phyloP scores from a whole-genome alignment of 345 rosid species.

The Cardamine resedifolia region DNA sequence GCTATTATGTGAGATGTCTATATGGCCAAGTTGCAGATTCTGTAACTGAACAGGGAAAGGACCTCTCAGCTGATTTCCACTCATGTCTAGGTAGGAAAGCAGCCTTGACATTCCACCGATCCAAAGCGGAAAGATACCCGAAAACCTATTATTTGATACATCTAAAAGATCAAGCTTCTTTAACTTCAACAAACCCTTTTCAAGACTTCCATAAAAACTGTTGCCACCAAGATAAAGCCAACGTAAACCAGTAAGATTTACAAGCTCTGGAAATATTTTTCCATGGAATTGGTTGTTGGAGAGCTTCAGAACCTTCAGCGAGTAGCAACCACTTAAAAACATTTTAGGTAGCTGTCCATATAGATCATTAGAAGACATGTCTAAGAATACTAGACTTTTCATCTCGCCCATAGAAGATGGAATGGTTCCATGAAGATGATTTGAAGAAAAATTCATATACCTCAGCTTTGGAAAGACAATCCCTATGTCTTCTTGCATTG shows the following conservation, averaged over 20 bases:
- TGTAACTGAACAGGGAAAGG: conserved; percentile 55
- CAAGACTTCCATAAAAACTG: conserved; percentile 18
- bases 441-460: conserved; percentile 18
- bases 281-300: conserved; percentile 22
- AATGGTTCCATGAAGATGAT: conserved; percentile 22
- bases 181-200: conserved; percentile 5
- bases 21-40: conserved; percentile 50
- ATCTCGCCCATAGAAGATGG: conserved; percentile 30
- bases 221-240: conserved; percentile 25
- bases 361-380: conserved; percentile 28
- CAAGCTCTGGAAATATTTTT: not conserved
- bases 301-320: conserved; percentile 1
- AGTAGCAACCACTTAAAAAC: conserved; percentile 16
- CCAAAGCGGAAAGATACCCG: conserved; percentile 14
- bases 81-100: not conserved
- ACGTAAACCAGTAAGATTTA: conserved; percentile 8
- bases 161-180: not conserved
- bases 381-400: conserved; percentile 21
- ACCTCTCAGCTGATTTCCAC: conserved; percentile 24
- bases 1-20: conserved; percentile 59
- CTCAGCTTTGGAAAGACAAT: conserved; percentile 18
- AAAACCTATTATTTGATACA: conserved; percentile 20
- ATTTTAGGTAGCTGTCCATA: conserved; percentile 17
- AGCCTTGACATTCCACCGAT: conserved; percentile 4
- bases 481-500: conserved; percentile 28